A percentile compares a stretch with the other conserved stretches of the same genome.
phyloP scores from a whole-genome alignment of 192 early-diverging fungal species.

The Entomortierella beljakovae region DNA sequence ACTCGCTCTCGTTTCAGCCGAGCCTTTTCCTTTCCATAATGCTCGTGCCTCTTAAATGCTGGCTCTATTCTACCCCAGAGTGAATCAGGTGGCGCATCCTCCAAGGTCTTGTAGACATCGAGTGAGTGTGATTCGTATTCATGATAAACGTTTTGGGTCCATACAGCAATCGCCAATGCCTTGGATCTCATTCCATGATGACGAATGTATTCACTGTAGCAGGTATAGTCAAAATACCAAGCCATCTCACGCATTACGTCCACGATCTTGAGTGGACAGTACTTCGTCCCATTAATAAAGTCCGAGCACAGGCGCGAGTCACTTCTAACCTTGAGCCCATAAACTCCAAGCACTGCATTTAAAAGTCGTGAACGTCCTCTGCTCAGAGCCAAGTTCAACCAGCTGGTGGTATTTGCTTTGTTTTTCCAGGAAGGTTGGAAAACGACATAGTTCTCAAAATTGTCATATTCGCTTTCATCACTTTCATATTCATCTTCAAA shows the following conservation, averaged over 20 bases:
- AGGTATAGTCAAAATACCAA: background rate
- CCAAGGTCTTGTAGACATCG: background rate
- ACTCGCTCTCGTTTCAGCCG: background rate
- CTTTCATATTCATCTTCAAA: background rate
- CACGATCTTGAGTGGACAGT: background rate
- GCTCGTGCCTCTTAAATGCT: background rate
- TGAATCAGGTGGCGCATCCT: background rate
- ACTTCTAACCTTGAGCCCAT: background rate
- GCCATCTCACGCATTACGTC: conserved; percentile 2
- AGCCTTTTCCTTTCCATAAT: background rate
- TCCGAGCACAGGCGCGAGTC: conserved; percentile 1
- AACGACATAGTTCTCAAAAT: background rate
- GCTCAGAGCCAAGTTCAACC: background rate
- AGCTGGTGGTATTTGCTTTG: background rate
- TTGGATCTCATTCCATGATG: background rate
- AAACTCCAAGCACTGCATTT: background rate
- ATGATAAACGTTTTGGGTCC: background rate
- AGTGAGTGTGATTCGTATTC: background rate
- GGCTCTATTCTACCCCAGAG: background rate
- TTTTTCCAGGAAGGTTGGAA: background rate
- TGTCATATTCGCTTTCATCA: background rate
- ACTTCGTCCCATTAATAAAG: conserved; percentile 3
- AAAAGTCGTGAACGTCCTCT: background rate
- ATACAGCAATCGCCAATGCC: background rate
- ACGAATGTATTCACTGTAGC: background rate